Percentiles rank a stretch among this genome's conserved stretches.
These are phyloP conservation scores for Cyanodermella asteris DNA, from an alignment of 2,329 filamentous ascomycete genomes.

Conservation along the genomic window DNA sequence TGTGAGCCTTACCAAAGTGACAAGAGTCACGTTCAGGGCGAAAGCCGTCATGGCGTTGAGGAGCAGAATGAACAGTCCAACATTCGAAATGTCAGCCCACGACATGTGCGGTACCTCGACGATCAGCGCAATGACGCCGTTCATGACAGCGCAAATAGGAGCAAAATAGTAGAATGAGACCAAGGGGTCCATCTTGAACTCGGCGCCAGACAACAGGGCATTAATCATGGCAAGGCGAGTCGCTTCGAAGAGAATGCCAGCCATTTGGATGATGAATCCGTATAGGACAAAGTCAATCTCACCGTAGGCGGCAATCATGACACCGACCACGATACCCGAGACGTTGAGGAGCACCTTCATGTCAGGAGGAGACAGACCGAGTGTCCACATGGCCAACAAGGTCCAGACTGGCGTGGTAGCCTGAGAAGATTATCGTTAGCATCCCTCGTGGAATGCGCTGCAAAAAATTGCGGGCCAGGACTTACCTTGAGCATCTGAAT, in stretches of 20 bases:
- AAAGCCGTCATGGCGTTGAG: conserved; percentile 63
- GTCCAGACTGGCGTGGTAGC: conserved; percentile 90
- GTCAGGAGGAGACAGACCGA: conserved; percentile 68
- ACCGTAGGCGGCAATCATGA: conserved; percentile 81
- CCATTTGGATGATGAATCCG: conserved; percentile 48
- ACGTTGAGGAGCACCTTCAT: conserved; percentile 80
- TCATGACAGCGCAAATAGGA: conserved; percentile 64
- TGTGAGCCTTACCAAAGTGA: conserved; percentile 48
- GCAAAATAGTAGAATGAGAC: conserved; percentile 82
- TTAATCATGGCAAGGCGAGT: conserved; percentile 70
- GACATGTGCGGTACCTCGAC: conserved; percentile 47
- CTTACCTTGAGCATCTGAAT: conserved; percentile 96
- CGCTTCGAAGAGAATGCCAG: conserved; percentile 61
- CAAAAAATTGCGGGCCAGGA: not conserved
- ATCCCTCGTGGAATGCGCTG: not conserved
- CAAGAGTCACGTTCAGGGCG: conserved; percentile 59
- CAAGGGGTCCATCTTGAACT: conserved; percentile 74
- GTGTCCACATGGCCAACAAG: conserved; percentile 67
- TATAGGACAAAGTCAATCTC: conserved; percentile 66
- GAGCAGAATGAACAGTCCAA: conserved; percentile 44
- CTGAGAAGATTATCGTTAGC: conserved; percentile 19
- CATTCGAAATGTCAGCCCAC: conserved; percentile 40
- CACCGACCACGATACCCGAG: conserved; percentile 81
- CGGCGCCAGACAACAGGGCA: conserved; percentile 51
- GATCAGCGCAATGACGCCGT: conserved; percentile 45